Evolutionary conservation across 1,139 yeast species (phyloP), one percentile per base, ranked within the genome.

Genomic region (Geotrichum reessii): DNA sequence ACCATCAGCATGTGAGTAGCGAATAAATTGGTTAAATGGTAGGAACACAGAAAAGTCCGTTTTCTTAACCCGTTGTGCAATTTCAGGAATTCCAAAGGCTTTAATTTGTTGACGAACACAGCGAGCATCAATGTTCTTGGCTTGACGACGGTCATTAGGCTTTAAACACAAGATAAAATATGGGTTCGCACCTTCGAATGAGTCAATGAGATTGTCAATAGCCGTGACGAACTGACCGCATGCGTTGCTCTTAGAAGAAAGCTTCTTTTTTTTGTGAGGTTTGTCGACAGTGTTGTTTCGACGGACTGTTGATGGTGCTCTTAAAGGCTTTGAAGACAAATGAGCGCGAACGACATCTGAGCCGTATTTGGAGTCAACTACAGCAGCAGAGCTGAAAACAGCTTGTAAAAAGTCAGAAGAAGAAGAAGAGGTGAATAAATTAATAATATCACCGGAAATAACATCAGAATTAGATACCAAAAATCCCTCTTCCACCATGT

Each of bases 91-190:
- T 9, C 78, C 77, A 54, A 74, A 68, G 1, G 78, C 77, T 52
- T 72, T 70, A 28, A 75, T 69, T 61, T 75, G 78, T 62, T 75
- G 77, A 22, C 77, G 67, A 12, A 75, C 76, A 60, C 78, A 74
- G 21, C 78, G 67, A 3, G 77, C 77, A 57, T 75, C 78, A 57
- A 76, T 68, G 17, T 74, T 72, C 8, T 71, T 69, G 1, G 74
- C 65, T 12, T 74, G 64, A 14, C 73, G 65, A 51, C 74, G 71
- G 56, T 75, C 78, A 58, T 75, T 75, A 6, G 78, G 78, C 62
- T 75, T 75, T 52, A 75, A 62, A 60, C 78, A 75, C 37, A 74
- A 65, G 28, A 75, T 74, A 63, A 75, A 76, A 62, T 75, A 75
- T 2, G 77, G 73, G 53, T 76, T 75, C 4, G 75, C 70, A 9